Base-by-base conservation (phyloP, 108 stramenopile species). In the Conticribra weissflogii region DNA sequence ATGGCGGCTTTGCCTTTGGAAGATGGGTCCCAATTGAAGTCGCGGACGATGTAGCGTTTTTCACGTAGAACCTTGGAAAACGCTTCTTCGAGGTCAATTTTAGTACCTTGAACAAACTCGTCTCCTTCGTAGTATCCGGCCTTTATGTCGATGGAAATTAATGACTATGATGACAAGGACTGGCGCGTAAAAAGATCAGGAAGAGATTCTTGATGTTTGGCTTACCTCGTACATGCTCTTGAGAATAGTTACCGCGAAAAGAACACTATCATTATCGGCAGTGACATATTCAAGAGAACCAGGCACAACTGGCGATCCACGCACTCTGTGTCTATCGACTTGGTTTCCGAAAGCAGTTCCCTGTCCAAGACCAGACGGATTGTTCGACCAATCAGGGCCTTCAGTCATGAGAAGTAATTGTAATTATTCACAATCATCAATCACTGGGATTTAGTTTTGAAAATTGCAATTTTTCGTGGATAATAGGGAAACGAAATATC, bases 231-330 rank as follows among this genome's bases (percentile, higher is more conserved):
- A 96, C 77, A 95, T 92, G 24, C 91, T 83, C 61, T 89, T 89
- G 15, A 98, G 85, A 54, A 98, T 88, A 7, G 97, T 97, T 17
- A 98, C 84, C 33, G 94, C 72, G 71, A 91, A 98, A 24, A 98
- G 81, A 27, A 83, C 68, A 23, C 72, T 81, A 15, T 98, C 98
- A 29, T 78, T 81, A 51, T 98, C 98, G 27, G 65, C 68, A 60
- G 76, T 76, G n/a, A 98, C 85, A 16, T 79, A 68, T 59, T 89
- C 76, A 23, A 89, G 30, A 9, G 93, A 90, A 63, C 93, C 94
- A 34, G 93, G 94, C 41, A 95, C 97, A 47, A 97, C 97, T 7
- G 98, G 98, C 1, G 95, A 96, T 59, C 97, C 96, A 36, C 88
- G 85, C 32, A 81, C 79, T 57, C 82, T 81, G 58, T 92, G 91